Evolutionary conservation across 129 eudicot species (phyloP).

Genomic region (Escallonia herrerae): DNA sequence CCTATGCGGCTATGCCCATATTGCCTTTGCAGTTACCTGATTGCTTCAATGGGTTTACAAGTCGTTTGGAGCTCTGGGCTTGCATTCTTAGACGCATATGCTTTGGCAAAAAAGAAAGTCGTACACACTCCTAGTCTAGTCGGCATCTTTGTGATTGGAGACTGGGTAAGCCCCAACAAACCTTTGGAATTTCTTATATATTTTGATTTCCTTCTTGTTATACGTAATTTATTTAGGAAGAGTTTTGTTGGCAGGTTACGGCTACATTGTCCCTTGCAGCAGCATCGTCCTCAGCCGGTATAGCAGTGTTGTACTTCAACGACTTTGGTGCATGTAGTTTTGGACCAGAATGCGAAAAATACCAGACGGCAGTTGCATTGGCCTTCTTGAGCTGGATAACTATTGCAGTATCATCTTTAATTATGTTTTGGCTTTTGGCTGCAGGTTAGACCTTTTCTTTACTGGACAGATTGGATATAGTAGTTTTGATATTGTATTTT

Average conservation of each 20-base stretch:
- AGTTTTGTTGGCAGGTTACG: slow-evolving; percentile 35
- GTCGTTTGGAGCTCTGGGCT: slow-evolving; percentile 69
- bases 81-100: slow-evolving; percentile 57
- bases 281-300: slow-evolving; percentile 69
- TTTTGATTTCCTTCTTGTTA: not conserved
- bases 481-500: not conserved
- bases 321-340: slow-evolving; percentile 39
- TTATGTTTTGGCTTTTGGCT: slow-evolving; percentile 73
- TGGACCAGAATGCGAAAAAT: slow-evolving; percentile 36
- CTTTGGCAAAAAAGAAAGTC: slow-evolving; percentile 43
- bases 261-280: slow-evolving; percentile 68
- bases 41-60: slow-evolving; percentile 88
- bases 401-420: slow-evolving; percentile 39
- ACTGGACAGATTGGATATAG: not conserved
- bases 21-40: slow-evolving; percentile 47
- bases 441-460: slow-evolving; percentile 29
- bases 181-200: not conserved
- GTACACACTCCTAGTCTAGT: slow-evolving; percentile 49
- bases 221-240: not conserved
- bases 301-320: slow-evolving; percentile 43
- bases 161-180: slow-evolving; percentile 51
- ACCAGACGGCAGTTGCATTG: slow-evolving; percentile 51
- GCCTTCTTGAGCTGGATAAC: slow-evolving; percentile 67
- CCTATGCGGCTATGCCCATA: not conserved
- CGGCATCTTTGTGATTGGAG: slow-evolving; percentile 75